Evolutionary conservation across 257 asterid species (phyloP).

Genomic region (Nyctanthes arbortristis): DNA sequence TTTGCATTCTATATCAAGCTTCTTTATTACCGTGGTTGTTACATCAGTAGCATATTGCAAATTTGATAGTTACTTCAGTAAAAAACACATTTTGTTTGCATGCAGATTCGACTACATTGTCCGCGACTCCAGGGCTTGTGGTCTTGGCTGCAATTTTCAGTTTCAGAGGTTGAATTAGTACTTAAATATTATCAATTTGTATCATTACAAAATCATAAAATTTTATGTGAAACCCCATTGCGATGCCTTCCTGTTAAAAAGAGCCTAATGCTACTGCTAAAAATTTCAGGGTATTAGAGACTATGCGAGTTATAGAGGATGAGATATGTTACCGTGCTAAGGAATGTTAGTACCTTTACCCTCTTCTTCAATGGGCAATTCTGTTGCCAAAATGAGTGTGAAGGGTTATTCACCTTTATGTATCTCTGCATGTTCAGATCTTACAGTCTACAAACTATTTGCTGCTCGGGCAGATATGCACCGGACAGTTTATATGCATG

Average conservation of each 20-base stretch:
- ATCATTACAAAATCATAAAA: background rate
- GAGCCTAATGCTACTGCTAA: slow-evolving; percentile 21
- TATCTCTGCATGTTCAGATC: slow-evolving; percentile 55
- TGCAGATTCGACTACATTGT: slow-evolving; percentile 88
- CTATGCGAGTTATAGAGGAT: slow-evolving; percentile 83
- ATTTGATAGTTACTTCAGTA: slow-evolving; percentile 2
- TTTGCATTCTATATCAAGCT: slow-evolving; percentile 14
- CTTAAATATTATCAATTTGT: background rate
- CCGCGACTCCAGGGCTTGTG: slow-evolving; percentile 96
- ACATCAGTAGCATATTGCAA: slow-evolving; percentile 12
- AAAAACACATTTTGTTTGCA: slow-evolving; percentile 13
- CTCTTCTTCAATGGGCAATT: slow-evolving; percentile 1
- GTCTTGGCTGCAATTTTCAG: slow-evolving; percentile 82
- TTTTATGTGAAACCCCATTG: background rate
- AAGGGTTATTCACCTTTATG: slow-evolving; percentile 12
- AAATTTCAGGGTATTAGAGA: slow-evolving; percentile 72
- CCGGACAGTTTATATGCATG: slow-evolving; percentile 76
- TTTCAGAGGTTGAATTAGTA: slow-evolving; percentile 57
- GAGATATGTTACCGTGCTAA: slow-evolving; percentile 93
- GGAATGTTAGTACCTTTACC: slow-evolving; percentile 66
- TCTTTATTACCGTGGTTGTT: background rate
- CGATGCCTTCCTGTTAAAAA: slow-evolving; percentile 1
- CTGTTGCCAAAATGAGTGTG: slow-evolving; percentile 5
- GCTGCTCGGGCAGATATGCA: slow-evolving; percentile 88
- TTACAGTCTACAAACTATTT: slow-evolving; percentile 83